phyloP scores from a whole-genome alignment of 345 rosid species.

The Atalantia buxifolia region DNA sequence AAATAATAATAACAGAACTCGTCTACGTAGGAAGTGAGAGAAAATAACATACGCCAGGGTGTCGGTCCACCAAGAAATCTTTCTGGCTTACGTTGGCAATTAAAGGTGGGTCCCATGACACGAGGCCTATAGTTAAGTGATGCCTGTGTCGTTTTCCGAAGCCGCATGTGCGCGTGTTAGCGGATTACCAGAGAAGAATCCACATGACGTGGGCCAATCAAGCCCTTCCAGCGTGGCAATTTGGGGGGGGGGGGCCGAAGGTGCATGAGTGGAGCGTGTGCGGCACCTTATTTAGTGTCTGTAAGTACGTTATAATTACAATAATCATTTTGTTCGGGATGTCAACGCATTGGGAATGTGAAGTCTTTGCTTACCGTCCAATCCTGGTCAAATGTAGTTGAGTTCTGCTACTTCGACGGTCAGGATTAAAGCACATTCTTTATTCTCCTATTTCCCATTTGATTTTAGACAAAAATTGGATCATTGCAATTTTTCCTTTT shows the following conservation, averaged over 20 bases:
- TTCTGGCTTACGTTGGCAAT: not conserved
- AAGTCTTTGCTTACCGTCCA: not conserved
- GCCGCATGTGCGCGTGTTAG: conserved; percentile 13
- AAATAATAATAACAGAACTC: not conserved
- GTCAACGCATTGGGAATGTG: conserved; percentile 4
- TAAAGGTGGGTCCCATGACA: not conserved
- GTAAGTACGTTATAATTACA: not conserved
- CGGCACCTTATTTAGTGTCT: not conserved
- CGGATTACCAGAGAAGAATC: not conserved
- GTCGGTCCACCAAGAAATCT: not conserved
- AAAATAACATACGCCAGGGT: not conserved
- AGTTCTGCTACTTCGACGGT: not conserved
- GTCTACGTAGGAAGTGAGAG: not conserved
- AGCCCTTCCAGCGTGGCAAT: not conserved
- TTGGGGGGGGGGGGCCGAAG: not conserved
- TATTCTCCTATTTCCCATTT: no score
- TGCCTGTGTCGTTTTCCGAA: not conserved
- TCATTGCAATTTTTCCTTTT: no score
- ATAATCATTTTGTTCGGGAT: not conserved
- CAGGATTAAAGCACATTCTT: not conserved
- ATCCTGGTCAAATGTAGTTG: not conserved
- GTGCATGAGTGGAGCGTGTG: not conserved
- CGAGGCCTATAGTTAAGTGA: not conserved
- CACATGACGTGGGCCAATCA: not conserved
- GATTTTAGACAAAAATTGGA: no score